Conservation (phyloP, 148 eudicot genomes). For the Amaranthus cruentus region DNA sequence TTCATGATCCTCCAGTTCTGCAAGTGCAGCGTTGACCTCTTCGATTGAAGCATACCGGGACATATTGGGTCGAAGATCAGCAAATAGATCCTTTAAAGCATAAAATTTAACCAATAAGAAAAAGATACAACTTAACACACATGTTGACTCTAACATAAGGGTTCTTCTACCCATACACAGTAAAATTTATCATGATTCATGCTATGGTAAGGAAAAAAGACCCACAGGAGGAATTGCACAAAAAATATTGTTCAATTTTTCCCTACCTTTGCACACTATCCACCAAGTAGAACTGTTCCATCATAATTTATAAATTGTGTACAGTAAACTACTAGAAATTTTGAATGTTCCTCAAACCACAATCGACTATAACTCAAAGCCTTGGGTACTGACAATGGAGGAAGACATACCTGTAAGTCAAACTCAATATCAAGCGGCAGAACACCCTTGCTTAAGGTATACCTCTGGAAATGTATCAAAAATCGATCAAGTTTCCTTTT, state of each 20-base stretch:
- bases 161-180: neutral
- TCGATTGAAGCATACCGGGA: constrained; percentile 70
- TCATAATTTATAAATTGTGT: neutral
- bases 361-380: neutral
- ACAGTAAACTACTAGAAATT: neutral
- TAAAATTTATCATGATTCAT: neutral
- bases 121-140: neutral
- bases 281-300: neutral
- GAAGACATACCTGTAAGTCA: constrained; percentile 72
- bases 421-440: constrained; percentile 95
- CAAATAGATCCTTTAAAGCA: constrained; percentile 70
- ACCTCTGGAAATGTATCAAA: constrained; percentile 84
- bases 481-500: constrained; percentile 88
- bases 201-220: neutral
- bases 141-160: neutral
- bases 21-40: constrained; percentile 71
- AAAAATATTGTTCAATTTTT: too few relatives aligned
- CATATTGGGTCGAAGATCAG: constrained; percentile 93
- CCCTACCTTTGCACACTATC: neutral
- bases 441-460: constrained; percentile 71
- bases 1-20: constrained; percentile 83
- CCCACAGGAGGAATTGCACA: neutral
- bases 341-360: neutral
- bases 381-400: neutral
- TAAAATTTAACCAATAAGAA: constrained; percentile 10